A percentile compares a stretch with the other conserved stretches of the same genome.
phyloP scores from a whole-genome alignment of 1,139 yeast genomes.

The Kurtzmaniella quercitrusa region DNA sequence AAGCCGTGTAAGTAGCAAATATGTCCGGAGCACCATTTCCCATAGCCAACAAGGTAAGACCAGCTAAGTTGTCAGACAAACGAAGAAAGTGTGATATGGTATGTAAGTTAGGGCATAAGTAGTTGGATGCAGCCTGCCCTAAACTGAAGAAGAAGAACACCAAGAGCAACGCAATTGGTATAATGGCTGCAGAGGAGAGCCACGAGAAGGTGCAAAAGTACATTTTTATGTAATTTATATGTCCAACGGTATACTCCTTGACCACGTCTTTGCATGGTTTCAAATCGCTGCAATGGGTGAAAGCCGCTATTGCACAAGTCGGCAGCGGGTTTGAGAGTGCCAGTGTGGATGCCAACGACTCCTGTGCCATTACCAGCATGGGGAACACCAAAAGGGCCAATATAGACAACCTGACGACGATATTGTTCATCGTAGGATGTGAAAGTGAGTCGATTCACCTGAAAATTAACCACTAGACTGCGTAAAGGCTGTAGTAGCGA shows the following conservation, averaged over 20 bases:
- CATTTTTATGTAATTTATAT: constrained; percentile 10
- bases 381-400: neutral
- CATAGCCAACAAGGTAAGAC: constrained; percentile 80
- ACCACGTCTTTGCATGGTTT: constrained; percentile 5
- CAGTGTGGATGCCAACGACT: neutral
- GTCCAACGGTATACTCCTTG: constrained; percentile 23
- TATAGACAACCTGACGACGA: neutral
- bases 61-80: constrained; percentile 76
- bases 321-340: neutral
- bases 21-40: constrained; percentile 95
- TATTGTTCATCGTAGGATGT: neutral
- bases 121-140: constrained; percentile 74
- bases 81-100: constrained; percentile 56
- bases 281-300: constrained; percentile 19
- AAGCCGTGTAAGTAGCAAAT: constrained; percentile 77
- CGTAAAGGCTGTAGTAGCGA: too few species aligned
- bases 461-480: too few species aligned
- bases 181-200: constrained; percentile 10
- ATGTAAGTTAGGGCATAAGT: constrained; percentile 68
- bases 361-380: neutral
- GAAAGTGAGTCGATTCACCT: neutral
- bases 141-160: constrained; percentile 51
- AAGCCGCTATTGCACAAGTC: neutral
- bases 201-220: constrained; percentile 15
- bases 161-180: constrained; percentile 18